These are phyloP conservation scores for Suillus decipiens DNA, from an alignment of 768 basidiomycete genomes.

Conservation along the genomic window DNA sequence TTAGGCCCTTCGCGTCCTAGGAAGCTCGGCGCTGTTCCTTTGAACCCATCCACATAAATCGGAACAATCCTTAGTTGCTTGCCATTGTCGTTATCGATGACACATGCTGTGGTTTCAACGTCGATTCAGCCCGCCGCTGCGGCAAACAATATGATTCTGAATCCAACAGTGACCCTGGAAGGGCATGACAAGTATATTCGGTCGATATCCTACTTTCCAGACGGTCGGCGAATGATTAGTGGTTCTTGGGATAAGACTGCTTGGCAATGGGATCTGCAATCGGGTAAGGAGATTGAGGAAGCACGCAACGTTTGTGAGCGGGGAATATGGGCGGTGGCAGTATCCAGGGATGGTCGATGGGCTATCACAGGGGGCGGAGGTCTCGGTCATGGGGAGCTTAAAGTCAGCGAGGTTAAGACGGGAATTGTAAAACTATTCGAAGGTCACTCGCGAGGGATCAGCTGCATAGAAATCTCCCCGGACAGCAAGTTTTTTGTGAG, in stretches of 20 bases:
- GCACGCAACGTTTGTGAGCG: not conserved
- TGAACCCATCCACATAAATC: not conserved
- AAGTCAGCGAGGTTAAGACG: not conserved
- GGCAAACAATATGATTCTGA: too few species aligned
- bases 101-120: not conserved
- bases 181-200: not conserved
- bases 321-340: too few species aligned
- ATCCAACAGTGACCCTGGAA: not conserved
- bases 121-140: not conserved
- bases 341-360: slow-evolving; percentile 3
- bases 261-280: not conserved
- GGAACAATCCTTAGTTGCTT: not conserved
- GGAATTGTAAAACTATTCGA: not conserved
- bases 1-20: not conserved
- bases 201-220: not conserved
- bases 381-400: not conserved
- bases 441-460: not conserved
- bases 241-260: not conserved
- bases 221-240: not conserved
- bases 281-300: not conserved
- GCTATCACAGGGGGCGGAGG: not conserved
- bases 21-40: not conserved
- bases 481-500: not conserved
- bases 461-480: not conserved
- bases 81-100: not conserved